phyloP scores from a whole-genome alignment of 2,329 filamentous ascomycete genomes.

The Chaetomium globosum region DNA sequence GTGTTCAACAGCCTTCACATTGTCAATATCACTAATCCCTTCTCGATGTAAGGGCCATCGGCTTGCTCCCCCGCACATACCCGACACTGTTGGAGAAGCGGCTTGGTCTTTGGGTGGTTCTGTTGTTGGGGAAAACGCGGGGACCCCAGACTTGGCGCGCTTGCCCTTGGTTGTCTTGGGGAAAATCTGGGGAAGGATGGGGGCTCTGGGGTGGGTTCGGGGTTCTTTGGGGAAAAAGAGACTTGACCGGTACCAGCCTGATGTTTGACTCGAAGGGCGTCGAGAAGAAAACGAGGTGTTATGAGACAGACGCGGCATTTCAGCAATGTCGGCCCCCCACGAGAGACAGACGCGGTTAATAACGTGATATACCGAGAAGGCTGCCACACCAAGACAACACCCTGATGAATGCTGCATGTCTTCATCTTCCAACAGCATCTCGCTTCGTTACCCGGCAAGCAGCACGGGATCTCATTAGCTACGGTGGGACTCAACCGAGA shows the following conservation, averaged over 20 bases:
- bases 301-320: neutral
- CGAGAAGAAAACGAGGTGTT: neutral
- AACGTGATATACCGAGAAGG: neutral
- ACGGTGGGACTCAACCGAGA: neutral
- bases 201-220: neutral
- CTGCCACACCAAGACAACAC: neutral
- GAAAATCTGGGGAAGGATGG: neutral
- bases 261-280: neutral
- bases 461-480: neutral
- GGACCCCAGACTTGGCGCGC: slow-evolving; percentile 14
- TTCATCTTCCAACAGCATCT: neutral
- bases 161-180: neutral
- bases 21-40: neutral
- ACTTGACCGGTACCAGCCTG: neutral
- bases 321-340: neutral
- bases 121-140: slow-evolving; percentile 6
- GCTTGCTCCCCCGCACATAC: slow-evolving; percentile 4
- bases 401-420: neutral
- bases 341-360: neutral
- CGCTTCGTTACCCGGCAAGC: neutral
- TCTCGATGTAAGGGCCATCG: neutral
- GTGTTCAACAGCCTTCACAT: neutral
- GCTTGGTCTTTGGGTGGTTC: neutral
- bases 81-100: neutral
- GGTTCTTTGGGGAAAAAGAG: neutral